phyloP scores from a whole-genome alignment of 1,139 yeast species.

The Taphrina wiesneri region DNA sequence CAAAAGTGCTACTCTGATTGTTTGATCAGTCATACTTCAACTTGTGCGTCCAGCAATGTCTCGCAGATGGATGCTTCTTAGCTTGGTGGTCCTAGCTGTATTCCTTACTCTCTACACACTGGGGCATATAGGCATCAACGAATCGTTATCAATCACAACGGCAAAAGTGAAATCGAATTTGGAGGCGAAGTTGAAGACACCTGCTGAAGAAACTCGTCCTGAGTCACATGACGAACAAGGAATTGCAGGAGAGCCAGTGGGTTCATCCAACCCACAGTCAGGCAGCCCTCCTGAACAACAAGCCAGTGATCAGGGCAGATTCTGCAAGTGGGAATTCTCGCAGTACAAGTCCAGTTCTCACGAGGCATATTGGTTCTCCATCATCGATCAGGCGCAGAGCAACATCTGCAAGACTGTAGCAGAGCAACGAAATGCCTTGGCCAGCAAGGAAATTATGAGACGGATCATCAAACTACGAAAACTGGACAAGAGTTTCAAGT shows the following conservation, averaged over 20 bases:
- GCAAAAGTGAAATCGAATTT: neutral
- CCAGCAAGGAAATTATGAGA: constrained; percentile 7
- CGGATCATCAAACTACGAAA: neutral
- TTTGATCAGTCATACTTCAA: too few species aligned
- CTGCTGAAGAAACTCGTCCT: too few species aligned
- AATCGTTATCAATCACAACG: neutral
- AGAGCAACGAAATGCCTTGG: neutral
- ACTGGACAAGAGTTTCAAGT: constrained; percentile 5
- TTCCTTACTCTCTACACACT: neutral
- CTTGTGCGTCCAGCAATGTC: too few species aligned
- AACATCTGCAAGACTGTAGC: constrained; percentile 16
- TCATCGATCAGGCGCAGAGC: constrained; percentile 7
- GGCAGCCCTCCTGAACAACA: too few species aligned
- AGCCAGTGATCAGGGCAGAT: neutral
- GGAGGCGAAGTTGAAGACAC: neutral
- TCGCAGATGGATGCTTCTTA: neutral
- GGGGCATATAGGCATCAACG: neutral
- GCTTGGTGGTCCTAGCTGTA: neutral
- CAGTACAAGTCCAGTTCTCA: constrained; percentile 14
- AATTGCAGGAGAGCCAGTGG: too few species aligned
- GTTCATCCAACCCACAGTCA: too few species aligned
- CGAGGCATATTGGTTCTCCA: constrained; percentile 15
- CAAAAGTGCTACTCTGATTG: too few species aligned
- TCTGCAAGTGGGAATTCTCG: constrained; percentile 23
- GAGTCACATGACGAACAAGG: too few species aligned